Evolutionary conservation across 192 early-diverging fungal genomes (phyloP).

Genomic region (Martensiomyces pterosporus): DNA sequence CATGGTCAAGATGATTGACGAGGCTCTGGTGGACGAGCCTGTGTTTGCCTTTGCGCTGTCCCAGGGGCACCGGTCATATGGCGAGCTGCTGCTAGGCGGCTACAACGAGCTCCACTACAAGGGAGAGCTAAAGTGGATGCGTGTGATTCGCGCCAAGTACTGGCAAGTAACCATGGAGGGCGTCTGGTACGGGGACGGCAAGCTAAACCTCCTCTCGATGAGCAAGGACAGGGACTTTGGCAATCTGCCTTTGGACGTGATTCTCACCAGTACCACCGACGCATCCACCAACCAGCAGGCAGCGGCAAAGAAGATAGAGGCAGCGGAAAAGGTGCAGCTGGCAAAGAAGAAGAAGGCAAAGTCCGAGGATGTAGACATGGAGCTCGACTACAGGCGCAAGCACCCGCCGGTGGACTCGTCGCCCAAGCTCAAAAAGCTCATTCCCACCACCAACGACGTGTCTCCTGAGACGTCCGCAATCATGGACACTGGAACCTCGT

Average conservation of each 20-base stretch:
- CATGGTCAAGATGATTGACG: conserved; percentile 47
- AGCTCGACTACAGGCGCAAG: conserved; percentile 17
- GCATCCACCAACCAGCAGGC: neutral
- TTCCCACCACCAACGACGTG: conserved; percentile 11
- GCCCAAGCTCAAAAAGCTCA: conserved; percentile 42
- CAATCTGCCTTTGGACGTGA: conserved; percentile 32
- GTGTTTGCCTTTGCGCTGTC: conserved; percentile 50
- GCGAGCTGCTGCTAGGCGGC: conserved; percentile 53
- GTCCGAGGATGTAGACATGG: conserved; percentile 20
- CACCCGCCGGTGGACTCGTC: conserved; percentile 32
- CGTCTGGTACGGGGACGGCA: conserved; percentile 45
- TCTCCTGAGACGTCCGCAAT: conserved; percentile 45
- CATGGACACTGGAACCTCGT: conserved; percentile 48
- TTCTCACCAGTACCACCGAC: conserved; percentile 17
- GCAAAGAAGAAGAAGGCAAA: conserved; percentile 30
- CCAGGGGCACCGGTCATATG: conserved; percentile 33
- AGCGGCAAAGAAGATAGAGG: conserved; percentile 2
- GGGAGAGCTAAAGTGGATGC: conserved; percentile 54
- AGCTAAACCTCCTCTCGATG: conserved; percentile 42
- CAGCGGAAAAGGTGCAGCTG: conserved; percentile 10
- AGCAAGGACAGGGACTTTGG: conserved; percentile 36
- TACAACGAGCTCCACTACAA: conserved; percentile 51
- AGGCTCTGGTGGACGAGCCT: conserved; percentile 39
- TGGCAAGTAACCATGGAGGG: conserved; percentile 56
- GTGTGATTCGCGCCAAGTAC: conserved; percentile 54